Conservation (phyloP, 2,329 filamentous ascomycete genomes). For the Amylocarpus encephaloides region DNA sequence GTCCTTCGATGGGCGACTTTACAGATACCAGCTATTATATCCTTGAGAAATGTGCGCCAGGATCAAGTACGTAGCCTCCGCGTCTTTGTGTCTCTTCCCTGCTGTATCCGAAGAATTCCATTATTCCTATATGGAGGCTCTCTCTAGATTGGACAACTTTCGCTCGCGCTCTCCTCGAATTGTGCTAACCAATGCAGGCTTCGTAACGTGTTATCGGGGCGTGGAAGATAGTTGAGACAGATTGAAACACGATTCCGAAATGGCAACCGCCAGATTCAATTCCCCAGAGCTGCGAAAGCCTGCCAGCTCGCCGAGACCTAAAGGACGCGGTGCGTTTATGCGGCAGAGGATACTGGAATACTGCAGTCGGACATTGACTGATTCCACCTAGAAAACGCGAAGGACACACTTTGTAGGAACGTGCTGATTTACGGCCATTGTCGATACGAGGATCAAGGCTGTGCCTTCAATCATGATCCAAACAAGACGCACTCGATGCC, state of each 20-base stretch:
- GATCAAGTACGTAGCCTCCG: slow-evolving; percentile 22
- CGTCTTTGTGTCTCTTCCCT: neutral
- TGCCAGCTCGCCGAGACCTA: slow-evolving; percentile 50
- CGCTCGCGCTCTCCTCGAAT: neutral
- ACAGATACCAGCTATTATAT: slow-evolving; percentile 6
- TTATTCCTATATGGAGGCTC: too few species aligned
- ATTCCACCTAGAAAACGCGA: slow-evolving; percentile 56
- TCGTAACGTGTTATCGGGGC: slow-evolving; percentile 28
- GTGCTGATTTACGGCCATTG: slow-evolving; percentile 91
- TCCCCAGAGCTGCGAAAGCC: slow-evolving; percentile 31
- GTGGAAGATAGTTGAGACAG: slow-evolving; percentile 28
- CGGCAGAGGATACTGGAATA: neutral
- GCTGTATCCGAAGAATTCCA: too few species aligned
- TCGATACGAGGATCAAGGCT: slow-evolving; percentile 82
- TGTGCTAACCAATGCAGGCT: slow-evolving; percentile 23
- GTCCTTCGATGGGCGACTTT: slow-evolving; percentile 14
- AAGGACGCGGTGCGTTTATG: slow-evolving; percentile 43
- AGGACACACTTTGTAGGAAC: slow-evolving; percentile 87
- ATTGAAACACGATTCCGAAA: slow-evolving; percentile 14
- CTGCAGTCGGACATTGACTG: slow-evolving; percentile 15
- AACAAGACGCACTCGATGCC: slow-evolving; percentile 48
- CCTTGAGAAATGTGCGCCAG: slow-evolving; percentile 28
- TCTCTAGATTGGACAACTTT: too few species aligned
- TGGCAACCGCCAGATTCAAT: slow-evolving; percentile 30
- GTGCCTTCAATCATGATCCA: slow-evolving; percentile 82